Evolutionary conservation across 106 monocot species (phyloP).

Genomic region (Narthecium ossifragum): DNA sequence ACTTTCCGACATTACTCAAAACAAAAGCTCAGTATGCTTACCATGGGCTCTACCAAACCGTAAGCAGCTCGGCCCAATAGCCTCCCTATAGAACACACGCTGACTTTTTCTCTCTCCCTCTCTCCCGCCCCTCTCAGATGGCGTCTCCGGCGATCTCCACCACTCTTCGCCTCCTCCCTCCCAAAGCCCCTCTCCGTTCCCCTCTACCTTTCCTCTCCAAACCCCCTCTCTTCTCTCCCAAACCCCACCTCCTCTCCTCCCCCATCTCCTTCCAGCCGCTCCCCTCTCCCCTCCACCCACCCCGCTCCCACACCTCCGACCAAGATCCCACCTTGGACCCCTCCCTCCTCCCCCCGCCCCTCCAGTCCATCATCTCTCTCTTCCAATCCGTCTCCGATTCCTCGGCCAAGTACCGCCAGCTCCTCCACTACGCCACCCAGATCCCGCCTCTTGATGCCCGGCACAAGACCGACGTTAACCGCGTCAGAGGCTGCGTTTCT

Average conservation of each 20-base stretch:
- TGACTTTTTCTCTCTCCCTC: constrained; percentile 1
- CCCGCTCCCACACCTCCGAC: constrained; percentile 8
- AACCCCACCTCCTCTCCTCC: constrained; percentile 13
- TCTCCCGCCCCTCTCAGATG: constrained; percentile 2
- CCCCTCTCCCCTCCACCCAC: not conserved
- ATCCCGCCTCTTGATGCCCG: constrained; percentile 56
- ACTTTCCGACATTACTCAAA: too few species aligned
- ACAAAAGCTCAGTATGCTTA: too few species aligned
- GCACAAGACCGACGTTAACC: constrained; percentile 57
- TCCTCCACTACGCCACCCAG: constrained; percentile 66
- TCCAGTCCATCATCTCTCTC: constrained; percentile 64
- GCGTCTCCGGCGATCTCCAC: not conserved
- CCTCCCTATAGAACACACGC: constrained; percentile 3
- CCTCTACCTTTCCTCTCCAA: constrained; percentile 1
- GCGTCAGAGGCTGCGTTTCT: constrained; percentile 88
- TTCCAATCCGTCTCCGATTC: constrained; percentile 82
- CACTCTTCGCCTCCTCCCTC: constrained; percentile 15
- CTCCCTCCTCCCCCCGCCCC: constrained; percentile 42
- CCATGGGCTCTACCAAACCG: too few species aligned
- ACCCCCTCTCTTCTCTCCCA: not conserved
- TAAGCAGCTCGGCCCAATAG: too few species aligned
- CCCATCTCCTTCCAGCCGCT: constrained; percentile 48
- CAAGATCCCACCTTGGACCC: constrained; percentile 5
- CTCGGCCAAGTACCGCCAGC: constrained; percentile 87
- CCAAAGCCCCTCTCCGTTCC: not conserved